Evolutionary conservation across 1,284 basidiomycete genomes (phyloP).

Genomic region (Rhizoctonia solani): DNA sequence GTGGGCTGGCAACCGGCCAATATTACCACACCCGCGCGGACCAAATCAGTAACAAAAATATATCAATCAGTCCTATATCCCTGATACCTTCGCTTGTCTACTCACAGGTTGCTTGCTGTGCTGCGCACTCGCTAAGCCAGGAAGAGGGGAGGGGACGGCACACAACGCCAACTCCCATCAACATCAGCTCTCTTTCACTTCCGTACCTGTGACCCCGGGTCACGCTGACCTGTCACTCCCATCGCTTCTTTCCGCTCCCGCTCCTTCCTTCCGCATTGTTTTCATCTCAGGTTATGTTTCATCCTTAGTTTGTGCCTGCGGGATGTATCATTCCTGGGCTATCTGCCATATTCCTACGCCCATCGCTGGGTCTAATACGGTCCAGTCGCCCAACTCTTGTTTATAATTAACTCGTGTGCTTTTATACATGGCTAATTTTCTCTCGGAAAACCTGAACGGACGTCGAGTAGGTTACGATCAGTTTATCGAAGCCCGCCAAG

Average conservation of each 20-base stretch:
- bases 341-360: neutral
- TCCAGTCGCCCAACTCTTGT: neutral
- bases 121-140: slow-evolving; percentile 22
- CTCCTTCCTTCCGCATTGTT: neutral
- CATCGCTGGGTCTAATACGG: neutral
- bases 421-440: no score
- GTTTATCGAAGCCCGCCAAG: no score
- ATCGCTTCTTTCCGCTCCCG: neutral
- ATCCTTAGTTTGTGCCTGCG: neutral
- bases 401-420: neutral
- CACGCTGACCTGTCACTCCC: slow-evolving; percentile 14
- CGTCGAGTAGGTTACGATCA: no score
- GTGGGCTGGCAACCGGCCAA: slow-evolving; percentile 29
- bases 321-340: neutral
- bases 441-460: no score
- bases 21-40: neutral
- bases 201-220: neutral
- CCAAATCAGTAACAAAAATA: neutral
- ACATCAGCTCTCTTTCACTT: neutral
- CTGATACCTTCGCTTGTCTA: neutral
- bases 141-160: slow-evolving; percentile 1
- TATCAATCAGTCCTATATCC: neutral
- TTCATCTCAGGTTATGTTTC: slow-evolving; percentile 2
- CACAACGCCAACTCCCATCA: neutral
- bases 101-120: slow-evolving; percentile 23